phyloP scores from a whole-genome alignment of 2,329 filamentous ascomycete genomes.

The Cordyceps cateniannulata region DNA sequence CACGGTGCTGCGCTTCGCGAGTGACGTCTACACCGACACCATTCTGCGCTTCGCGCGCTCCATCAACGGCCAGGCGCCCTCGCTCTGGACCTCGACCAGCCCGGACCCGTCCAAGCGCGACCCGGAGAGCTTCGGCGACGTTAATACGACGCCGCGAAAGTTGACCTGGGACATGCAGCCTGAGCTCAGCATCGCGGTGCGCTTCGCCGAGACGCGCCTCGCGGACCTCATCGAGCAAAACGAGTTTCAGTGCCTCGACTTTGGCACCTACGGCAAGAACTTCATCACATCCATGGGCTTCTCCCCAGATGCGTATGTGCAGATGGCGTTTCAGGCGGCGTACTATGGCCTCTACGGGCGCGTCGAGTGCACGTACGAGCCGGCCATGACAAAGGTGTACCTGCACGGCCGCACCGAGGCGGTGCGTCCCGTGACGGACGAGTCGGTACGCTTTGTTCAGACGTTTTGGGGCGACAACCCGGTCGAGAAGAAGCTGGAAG shows the following conservation, averaged over 20 bases:
- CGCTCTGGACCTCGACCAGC: conserved; percentile 82
- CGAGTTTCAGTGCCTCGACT: conserved; percentile 90
- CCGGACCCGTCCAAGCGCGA: conserved; percentile 91
- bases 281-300: conserved; percentile 97
- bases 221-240: conserved; percentile 95
- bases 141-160: conserved; percentile 90
- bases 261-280: conserved; percentile 85
- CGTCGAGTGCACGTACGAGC: conserved; percentile 93
- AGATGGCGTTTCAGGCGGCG: conserved; percentile 98
- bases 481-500: conserved; percentile 74
- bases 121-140: conserved; percentile 84
- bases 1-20: conserved; percentile 92
- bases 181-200: conserved; percentile 81
- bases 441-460: conserved; percentile 81
- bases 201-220: conserved; percentile 90
- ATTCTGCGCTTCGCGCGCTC: conserved; percentile 91
- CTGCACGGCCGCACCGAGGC: conserved; percentile 93
- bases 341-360: conserved; percentile 96
- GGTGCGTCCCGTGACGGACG: conserved; percentile 75
- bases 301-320: conserved; percentile 93
- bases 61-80: conserved; percentile 90
- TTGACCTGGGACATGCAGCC: conserved; percentile 97
- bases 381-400: conserved; percentile 94
- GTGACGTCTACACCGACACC: conserved; percentile 94
- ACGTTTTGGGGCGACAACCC: conserved; percentile 94